Evolutionary conservation across 1,284 basidiomycete species (phyloP), one percentile per base, ranked within the genome.

Genomic region (Agaricales sp.): DNA sequence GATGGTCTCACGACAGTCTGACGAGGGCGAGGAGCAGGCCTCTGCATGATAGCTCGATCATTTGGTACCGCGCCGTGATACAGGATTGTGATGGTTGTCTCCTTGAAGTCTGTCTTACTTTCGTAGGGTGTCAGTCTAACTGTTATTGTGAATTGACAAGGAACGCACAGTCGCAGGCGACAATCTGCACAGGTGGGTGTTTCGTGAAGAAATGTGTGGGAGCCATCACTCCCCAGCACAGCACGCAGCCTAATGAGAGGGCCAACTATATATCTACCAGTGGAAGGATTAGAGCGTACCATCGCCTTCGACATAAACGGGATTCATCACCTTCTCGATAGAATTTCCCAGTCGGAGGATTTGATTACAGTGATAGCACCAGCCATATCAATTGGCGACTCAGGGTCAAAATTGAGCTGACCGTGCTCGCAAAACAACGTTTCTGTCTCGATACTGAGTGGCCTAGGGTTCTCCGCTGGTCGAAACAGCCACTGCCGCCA

Each of bases 401-500:
- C 82, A 1, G 84, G 79, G 60, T 91, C 86, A 41, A 88, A 67
- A 8, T 67, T 60, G n/a, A 91, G 69, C 52, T 70, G 60, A 3
- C 67, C 68, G 59, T 91, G 88, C 51, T 77, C 66, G 64, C 87
- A 91, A 39, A 88, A 57, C 55, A 85, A 80, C 6, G 60, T 55
- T 4, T 68, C 64, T 54, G 81, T 88, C 58, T 87, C 78, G 45
- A 89, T 61, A 4, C 48, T 50, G n/a, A 71, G 69, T 1, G 87
- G 87, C 38, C 84, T 76, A 23, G 65, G 54, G 49, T 67, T 57
- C 48, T 78, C 74, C 11, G 69, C 66, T 14, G 87, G 85, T 49
- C 73, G 75, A 50, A 65, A 63, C 4, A 83, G 59, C 87, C 87
- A 89, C 54, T 74, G 70, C 53, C 72, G 72, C 86, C 86, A 89